Conservation (phyloP, 768 basidiomycete species). For the Lactarius evosmus region DNA sequence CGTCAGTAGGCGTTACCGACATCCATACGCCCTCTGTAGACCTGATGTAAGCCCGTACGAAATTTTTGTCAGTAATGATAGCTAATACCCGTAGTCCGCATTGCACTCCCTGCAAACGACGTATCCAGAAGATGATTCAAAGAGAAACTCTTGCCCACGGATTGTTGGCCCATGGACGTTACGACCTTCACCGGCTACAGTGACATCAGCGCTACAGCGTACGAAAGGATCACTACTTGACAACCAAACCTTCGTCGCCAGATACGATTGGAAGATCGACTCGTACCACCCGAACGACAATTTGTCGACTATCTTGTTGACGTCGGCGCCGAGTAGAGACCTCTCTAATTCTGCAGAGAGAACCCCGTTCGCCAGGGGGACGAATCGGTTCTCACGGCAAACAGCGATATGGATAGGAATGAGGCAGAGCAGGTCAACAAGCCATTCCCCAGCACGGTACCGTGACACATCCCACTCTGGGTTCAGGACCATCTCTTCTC, state of each 20-base stretch:
- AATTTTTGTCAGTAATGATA: constrained; percentile 53
- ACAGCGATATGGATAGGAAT: constrained; percentile 64
- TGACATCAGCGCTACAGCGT: not conserved
- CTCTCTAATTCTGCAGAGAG: constrained; percentile 48
- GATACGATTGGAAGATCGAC: constrained; percentile 58
- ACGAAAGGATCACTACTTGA: not conserved
- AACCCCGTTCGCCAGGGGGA: constrained; percentile 58
- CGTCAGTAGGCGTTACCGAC: constrained; percentile 59
- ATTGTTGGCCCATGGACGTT: constrained; percentile 67
- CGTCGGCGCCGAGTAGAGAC: constrained; percentile 55
- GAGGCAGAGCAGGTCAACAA: constrained; percentile 56
- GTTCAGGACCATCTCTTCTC: constrained; percentile 7
- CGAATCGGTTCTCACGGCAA: constrained; percentile 55
- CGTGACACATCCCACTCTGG: constrained; percentile 34
- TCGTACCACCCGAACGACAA: constrained; percentile 65
- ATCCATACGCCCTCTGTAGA: constrained; percentile 59
- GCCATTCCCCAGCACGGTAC: constrained; percentile 55
- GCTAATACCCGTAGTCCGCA: too few relatives aligned
- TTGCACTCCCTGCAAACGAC: too few relatives aligned
- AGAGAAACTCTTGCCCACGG: too few relatives aligned
- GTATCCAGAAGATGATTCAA: too few relatives aligned
- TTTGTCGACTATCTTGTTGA: constrained; percentile 52
- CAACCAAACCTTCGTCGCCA: constrained; percentile 48
- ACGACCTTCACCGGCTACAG: constrained; percentile 58
- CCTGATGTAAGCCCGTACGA: constrained; percentile 51